phyloP scores from a whole-genome alignment of 305 asterid genomes.

The Fraxinus baroniana region DNA sequence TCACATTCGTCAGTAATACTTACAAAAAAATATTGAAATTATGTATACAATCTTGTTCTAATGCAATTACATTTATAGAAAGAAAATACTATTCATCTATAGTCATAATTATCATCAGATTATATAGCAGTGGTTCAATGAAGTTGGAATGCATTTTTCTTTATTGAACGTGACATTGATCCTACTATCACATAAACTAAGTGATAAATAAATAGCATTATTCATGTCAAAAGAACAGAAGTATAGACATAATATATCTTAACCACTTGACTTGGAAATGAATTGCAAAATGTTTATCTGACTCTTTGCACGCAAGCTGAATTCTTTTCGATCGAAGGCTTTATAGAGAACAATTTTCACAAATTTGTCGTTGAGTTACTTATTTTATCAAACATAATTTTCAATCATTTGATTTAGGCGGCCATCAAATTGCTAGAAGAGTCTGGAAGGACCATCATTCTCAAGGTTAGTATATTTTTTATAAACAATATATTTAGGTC shows the following conservation, averaged over 20 bases:
- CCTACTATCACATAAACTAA: background rate
- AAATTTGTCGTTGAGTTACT: background rate
- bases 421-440: conserved; percentile 55
- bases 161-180: background rate
- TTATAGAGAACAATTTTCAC: background rate
- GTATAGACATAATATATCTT: too few relatives aligned
- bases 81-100: too few relatives aligned
- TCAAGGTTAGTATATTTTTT: conserved; percentile 23
- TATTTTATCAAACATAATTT: background rate
- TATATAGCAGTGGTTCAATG: background rate
- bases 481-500: background rate
- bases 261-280: too few relatives aligned
- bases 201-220: too few relatives aligned
- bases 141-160: too few relatives aligned
- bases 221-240: too few relatives aligned
- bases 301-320: background rate
- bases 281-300: too few relatives aligned
- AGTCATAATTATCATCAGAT: background rate
- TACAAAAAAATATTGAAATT: background rate
- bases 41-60: too few relatives aligned
- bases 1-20: background rate
- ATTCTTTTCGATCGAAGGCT: background rate
- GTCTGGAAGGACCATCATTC: conserved; percentile 55
- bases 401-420: conserved; percentile 47
- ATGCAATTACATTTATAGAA: background rate